A percentile compares a stretch with the other conserved stretches of the same genome.
Conservation (phyloP, 371 early-diverging fungal species). For the Actinomortierella ambigua region DNA sequence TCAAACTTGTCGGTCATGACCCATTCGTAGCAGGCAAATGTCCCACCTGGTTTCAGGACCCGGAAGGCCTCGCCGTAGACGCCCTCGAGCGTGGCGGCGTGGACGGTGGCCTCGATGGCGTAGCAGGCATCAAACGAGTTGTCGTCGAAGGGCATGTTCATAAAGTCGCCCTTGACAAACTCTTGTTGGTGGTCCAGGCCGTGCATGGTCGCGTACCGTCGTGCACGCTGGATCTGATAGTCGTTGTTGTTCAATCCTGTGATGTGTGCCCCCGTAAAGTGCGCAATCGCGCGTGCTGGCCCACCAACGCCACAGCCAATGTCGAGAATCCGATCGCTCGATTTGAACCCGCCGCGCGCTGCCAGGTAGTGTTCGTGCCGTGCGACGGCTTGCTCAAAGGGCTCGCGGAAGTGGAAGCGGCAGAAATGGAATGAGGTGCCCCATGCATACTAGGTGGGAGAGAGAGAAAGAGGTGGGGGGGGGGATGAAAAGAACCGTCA, state of each 20-base stretch:
- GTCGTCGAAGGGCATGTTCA: slow-evolving; percentile 89
- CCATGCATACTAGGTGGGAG: slow-evolving; percentile 75
- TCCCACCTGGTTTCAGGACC: slow-evolving; percentile 89
- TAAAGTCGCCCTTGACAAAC: slow-evolving; percentile 88
- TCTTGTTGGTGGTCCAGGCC: slow-evolving; percentile 64
- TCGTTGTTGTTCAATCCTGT: slow-evolving; percentile 96
- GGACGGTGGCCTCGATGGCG: slow-evolving; percentile 94
- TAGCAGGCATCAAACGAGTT: slow-evolving; percentile 84
- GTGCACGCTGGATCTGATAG: slow-evolving; percentile 87
- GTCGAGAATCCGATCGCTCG: slow-evolving; percentile 78
- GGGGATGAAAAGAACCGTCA: not conserved
- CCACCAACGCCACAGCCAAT: slow-evolving; percentile 96
- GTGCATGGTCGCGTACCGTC: slow-evolving; percentile 69
- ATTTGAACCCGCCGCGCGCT: slow-evolving; percentile 69
- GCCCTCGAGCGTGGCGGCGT: slow-evolving; percentile 80
- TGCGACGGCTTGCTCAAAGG: slow-evolving; percentile 81
- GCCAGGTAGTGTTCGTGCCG: slow-evolving; percentile 93
- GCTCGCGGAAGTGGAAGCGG: slow-evolving; percentile 77
- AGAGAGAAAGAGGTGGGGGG: not conserved
- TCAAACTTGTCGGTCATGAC: slow-evolving; percentile 86
- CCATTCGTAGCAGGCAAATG: slow-evolving; percentile 94
- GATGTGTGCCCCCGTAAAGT: slow-evolving; percentile 87
- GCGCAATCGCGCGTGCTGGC: slow-evolving; percentile 90
- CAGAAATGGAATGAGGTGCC: slow-evolving; percentile 92
- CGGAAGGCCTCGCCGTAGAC: slow-evolving; percentile 90